Evolutionary conservation across 805 yeast species (phyloP), one percentile per base, ranked within the genome.

Genomic region (Alloascoidea hylecoeti): DNA sequence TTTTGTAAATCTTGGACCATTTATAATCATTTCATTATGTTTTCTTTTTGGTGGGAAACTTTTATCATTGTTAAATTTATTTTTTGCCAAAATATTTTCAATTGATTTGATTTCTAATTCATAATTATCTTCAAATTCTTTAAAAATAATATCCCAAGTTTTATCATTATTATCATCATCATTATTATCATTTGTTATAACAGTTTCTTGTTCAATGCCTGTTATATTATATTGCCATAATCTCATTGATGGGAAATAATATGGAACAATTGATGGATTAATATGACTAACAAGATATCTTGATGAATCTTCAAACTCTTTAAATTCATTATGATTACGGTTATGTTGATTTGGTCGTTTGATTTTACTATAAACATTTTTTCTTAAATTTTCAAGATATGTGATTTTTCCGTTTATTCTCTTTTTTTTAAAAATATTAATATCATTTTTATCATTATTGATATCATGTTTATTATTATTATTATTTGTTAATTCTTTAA

Each of bases 211-310:
- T 4, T 5, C n/a, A 36, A 78, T 50, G 1, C 63, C 75, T 0
- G 81, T 68, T 28, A 71, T 68, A 48, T 82, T 82, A 53, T 82
- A 82, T 52, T 82, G 92, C 89, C 92, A 82, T 2, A 82, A 73
- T 44, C 94, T 63, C 42, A 82, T 50, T 3, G 85, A 81, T 3
- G 94, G 84, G 46, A 82, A 81, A 57, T 76, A 82, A 0, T 94
- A 82, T 2, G 94, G 94, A 6, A 82, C 71, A 9, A 82, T 72
- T 39, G 85, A 75, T 1, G 84, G 74, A 2, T 75, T 66, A 13
- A 82, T 70, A 49, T 75, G 82, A 0, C 78, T 75, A 37, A 81
- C 61, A 0, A 82, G 63, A 50, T 79, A 82, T 35, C 85, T 58
- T 44, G 36, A 34, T 9, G 30, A 23, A 23, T 23, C 30, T 23